phyloP scores from a whole-genome alignment of 371 early-diverging fungal genomes.

The Rhizopus sp. region DNA sequence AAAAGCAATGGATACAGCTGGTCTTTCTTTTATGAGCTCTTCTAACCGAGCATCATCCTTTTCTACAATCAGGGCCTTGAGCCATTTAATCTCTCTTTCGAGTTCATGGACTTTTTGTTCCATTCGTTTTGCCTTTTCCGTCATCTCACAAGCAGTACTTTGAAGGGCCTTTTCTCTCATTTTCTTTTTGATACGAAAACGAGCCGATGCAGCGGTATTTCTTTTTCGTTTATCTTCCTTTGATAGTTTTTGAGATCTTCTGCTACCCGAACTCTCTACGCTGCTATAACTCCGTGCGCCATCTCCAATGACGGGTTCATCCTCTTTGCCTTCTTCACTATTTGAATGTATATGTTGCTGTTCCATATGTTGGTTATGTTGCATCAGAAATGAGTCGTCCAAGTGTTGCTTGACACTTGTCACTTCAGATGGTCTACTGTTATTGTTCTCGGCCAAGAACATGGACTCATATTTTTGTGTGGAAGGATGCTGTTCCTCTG shows the following conservation, averaged over 20 bases:
- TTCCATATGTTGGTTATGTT: slow-evolving; percentile 2
- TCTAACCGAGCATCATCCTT: slow-evolving; percentile 53
- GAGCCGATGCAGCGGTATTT: slow-evolving; percentile 92
- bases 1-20: slow-evolving; percentile 14
- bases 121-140: slow-evolving; percentile 68
- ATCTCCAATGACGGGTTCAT: slow-evolving; percentile 15
- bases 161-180: slow-evolving; percentile 82
- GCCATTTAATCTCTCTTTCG: slow-evolving; percentile 90
- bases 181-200: slow-evolving; percentile 93
- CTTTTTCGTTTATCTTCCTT: slow-evolving; percentile 86
- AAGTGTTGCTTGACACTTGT: background rate
- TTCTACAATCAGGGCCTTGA: slow-evolving; percentile 82
- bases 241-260: slow-evolving; percentile 22
- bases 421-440: background rate
- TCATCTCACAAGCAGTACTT: slow-evolving; percentile 81
- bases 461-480: background rate
- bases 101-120: slow-evolving; percentile 78
- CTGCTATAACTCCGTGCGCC: slow-evolving; percentile 15
- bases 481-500: background rate
- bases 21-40: slow-evolving; percentile 28
- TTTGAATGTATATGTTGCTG: background rate
- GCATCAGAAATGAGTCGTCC: background rate
- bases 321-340: slow-evolving; percentile 6
- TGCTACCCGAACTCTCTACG: slow-evolving; percentile 3
- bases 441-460: background rate